phyloP scores from a whole-genome alignment of 2,329 filamentous ascomycete species.

The Keithomyces neogunnii region DNA sequence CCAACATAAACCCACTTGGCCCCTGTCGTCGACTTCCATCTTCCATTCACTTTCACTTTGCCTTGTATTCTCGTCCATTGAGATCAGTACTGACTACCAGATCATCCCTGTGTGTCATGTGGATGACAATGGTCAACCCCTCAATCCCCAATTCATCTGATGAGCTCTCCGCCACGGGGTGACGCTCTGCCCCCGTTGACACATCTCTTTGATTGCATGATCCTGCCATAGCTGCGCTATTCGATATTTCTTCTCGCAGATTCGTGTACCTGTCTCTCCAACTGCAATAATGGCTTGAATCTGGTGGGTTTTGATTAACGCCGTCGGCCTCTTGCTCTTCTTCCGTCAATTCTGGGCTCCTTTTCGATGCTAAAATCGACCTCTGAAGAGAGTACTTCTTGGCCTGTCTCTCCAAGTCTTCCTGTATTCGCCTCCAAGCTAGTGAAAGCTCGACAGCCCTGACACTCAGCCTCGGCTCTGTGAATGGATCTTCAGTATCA shows the following conservation, averaged over 20 bases:
- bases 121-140: slow-evolving; percentile 42
- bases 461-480: slow-evolving; percentile 15
- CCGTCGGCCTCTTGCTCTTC: neutral
- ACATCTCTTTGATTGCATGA: slow-evolving; percentile 10
- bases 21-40: neutral
- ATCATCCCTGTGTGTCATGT: slow-evolving; percentile 40
- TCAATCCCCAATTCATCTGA: slow-evolving; percentile 32
- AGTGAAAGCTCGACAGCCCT: slow-evolving; percentile 20
- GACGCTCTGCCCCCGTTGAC: slow-evolving; percentile 6
- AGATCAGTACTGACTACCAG: slow-evolving; percentile 40
- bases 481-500: slow-evolving; percentile 3
- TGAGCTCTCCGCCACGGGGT: neutral
- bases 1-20: neutral
- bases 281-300: slow-evolving; percentile 25
- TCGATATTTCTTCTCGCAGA: slow-evolving; percentile 31
- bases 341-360: neutral
- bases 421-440: slow-evolving; percentile 14
- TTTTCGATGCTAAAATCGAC: slow-evolving; percentile 2
- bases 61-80: neutral
- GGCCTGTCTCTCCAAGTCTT: slow-evolving; percentile 8
- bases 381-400: neutral
- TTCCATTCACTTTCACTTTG: neutral
- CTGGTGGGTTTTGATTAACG: neutral
- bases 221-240: slow-evolving; percentile 30
- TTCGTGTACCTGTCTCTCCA: slow-evolving; percentile 34